phyloP scores from a whole-genome alignment of 1,139 yeast species.

The Hemisphaericaspora xylanilytica region DNA sequence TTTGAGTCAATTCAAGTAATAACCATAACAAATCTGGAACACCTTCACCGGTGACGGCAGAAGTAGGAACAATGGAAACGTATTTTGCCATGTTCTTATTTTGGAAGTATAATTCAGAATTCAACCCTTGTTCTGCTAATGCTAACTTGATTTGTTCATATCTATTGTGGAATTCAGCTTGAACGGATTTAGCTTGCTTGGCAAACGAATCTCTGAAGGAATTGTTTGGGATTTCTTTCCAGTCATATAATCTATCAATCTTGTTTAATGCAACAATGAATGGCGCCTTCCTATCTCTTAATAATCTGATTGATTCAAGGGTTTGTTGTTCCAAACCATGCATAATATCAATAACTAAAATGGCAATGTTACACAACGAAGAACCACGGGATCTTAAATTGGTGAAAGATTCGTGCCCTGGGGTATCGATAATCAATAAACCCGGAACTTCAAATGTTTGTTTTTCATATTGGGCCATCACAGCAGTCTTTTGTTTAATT shows the following conservation, averaged over 20 bases:
- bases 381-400: constrained; percentile 99
- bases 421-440: constrained; percentile 92
- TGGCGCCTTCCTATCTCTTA: constrained; percentile 97
- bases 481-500: constrained; percentile 84
- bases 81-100: constrained; percentile 90
- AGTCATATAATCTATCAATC: constrained; percentile 94
- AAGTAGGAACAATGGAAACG: constrained; percentile 96
- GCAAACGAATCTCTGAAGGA: constrained; percentile 93
- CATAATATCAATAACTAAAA: constrained; percentile 96
- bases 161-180: constrained; percentile 88
- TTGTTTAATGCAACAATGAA: constrained; percentile 95
- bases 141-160: constrained; percentile 83
- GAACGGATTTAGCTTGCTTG: constrained; percentile 78
- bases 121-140: constrained; percentile 96
- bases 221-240: constrained; percentile 88
- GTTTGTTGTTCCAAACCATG: constrained; percentile 99
- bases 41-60: constrained; percentile 99
- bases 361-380: constrained; percentile 97
- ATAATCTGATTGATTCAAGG: constrained; percentile 83
- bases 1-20: constrained; percentile 90
- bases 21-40: constrained; percentile 98
- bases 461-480: constrained; percentile 84
- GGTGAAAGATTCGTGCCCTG: constrained; percentile 99
- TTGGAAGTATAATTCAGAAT: constrained; percentile 93
- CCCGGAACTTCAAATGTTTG: constrained; percentile 95